Evolutionary conservation across 2,329 filamentous ascomycete genomes (phyloP), one percentile per base, ranked within the genome.

Genomic region (Aspergillus pseudoterreus): DNA sequence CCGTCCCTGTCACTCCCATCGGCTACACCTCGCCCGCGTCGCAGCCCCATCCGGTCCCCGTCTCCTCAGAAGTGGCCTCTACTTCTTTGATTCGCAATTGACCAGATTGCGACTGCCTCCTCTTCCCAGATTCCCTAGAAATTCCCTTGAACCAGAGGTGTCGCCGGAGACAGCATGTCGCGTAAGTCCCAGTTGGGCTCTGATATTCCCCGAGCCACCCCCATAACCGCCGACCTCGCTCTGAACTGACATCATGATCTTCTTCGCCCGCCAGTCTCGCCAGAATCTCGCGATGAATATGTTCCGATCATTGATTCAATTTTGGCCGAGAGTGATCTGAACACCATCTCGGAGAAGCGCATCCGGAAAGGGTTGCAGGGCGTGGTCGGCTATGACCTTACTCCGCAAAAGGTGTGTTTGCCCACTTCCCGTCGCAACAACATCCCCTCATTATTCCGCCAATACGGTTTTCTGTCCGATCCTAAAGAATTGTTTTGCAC

Each of bases 291-390:
- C 66, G 71, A 72, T 47, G 71, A 71, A 47, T 83, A 83, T 66
- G 74, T 77, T 42, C 71, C 71, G 60, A 82, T 85, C 65, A 86
- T 86, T 60, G 84, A 86, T 67, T 73, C 75, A 30, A 86, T 86
- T 59, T 74, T 86, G 46, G 76, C 76, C 42, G 71, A 71, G 49
- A 82, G 81, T 63, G 83, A 86, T 61, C 73, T 86, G 27, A 81
- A 82, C 57, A 85, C 81, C 49, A 80, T 86, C 57, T 84, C 83
- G 33, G 82, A 82, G 53, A 86, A 86, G 71, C 76, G 78, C 60
- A 85, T 86, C 67, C 80, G 83, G 57, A 83, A 82, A 67, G 81
- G 80, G 24, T 73, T 86, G 38, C 82, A 85, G 64, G 81, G 81
- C 61, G 72, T 72, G 54, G 77, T 85, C 48, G 77, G 80, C 62